Conservation (phyloP, 495 filamentous ascomycete genomes). For the Physcia stellaris region DNA sequence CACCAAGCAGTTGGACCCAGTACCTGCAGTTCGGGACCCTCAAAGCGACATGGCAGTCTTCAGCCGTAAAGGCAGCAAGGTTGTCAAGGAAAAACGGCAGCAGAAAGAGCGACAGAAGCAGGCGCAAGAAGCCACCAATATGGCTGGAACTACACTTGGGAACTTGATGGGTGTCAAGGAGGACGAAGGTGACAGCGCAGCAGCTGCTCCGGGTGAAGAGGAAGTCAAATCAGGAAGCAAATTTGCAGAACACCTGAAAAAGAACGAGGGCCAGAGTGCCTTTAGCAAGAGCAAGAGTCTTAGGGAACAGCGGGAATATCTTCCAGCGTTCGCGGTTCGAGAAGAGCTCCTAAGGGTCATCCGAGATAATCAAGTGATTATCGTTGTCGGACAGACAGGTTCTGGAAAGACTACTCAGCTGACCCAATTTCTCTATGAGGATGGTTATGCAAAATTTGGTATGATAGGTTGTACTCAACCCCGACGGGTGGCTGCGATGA, state of each 20-base stretch:
- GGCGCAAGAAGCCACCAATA: constrained; percentile 87
- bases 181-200: constrained; percentile 82
- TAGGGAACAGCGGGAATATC: constrained; percentile 80
- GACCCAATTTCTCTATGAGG: constrained; percentile 89
- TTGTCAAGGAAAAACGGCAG: constrained; percentile 80
- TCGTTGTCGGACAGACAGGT: constrained; percentile 92
- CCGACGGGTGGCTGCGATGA: constrained; percentile 93
- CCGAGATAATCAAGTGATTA: constrained; percentile 90
- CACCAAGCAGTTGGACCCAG: constrained; percentile 91
- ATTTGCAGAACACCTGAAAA: constrained; percentile 83
- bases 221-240: constrained; percentile 57
- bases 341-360: constrained; percentile 93
- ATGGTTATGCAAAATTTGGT: constrained; percentile 73
- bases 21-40: constrained; percentile 82
- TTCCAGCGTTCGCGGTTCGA: constrained; percentile 92
- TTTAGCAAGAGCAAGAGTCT: constrained; percentile 90
- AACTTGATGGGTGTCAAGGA: constrained; percentile 93
- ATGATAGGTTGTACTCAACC: constrained; percentile 96
- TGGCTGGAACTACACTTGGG: constrained; percentile 82
- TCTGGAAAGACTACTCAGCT: constrained; percentile 96
- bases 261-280: constrained; percentile 72
- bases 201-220: constrained; percentile 61
- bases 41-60: constrained; percentile 99
- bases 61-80: constrained; percentile 84
- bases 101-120: constrained; percentile 91